These are phyloP conservation scores for Apiospora marii DNA, from an alignment of 2,329 filamentous ascomycete species.

Conservation along the genomic window DNA sequence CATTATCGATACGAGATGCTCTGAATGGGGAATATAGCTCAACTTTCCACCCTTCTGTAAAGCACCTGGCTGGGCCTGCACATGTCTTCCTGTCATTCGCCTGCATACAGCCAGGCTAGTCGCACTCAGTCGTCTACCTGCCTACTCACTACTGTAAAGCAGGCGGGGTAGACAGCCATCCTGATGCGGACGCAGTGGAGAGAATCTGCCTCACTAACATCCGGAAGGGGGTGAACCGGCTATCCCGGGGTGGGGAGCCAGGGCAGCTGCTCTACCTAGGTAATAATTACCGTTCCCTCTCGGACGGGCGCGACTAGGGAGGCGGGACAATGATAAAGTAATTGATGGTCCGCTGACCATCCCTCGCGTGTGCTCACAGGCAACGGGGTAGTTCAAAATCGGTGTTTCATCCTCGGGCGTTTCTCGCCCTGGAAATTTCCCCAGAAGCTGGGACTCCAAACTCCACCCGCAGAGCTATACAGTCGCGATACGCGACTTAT, in stretches of 20 bases:
- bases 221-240: not conserved
- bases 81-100: not conserved
- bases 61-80: not conserved
- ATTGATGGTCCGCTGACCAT: not conserved
- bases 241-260: not conserved
- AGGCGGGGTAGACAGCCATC: constrained; percentile 5
- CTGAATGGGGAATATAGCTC: not conserved
- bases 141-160: not conserved
- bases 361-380: not conserved
- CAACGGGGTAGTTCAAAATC: not conserved
- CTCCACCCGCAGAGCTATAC: not conserved
- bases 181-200: constrained; percentile 10
- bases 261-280: constrained; percentile 5
- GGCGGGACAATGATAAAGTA: not conserved
- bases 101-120: not conserved
- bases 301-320: not conserved
- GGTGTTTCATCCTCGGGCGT: not conserved
- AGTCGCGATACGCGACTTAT: not conserved
- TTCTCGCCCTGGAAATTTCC: not conserved
- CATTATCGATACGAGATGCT: not conserved
- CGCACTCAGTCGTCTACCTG: not conserved
- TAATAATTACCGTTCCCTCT: constrained; percentile 1
- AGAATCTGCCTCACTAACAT: constrained; percentile 4
- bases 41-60: not conserved
- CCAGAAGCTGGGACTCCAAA: not conserved